phyloP scores from a whole-genome alignment of 2,329 filamentous ascomycete species.

The Geoglossum cookeanum region DNA sequence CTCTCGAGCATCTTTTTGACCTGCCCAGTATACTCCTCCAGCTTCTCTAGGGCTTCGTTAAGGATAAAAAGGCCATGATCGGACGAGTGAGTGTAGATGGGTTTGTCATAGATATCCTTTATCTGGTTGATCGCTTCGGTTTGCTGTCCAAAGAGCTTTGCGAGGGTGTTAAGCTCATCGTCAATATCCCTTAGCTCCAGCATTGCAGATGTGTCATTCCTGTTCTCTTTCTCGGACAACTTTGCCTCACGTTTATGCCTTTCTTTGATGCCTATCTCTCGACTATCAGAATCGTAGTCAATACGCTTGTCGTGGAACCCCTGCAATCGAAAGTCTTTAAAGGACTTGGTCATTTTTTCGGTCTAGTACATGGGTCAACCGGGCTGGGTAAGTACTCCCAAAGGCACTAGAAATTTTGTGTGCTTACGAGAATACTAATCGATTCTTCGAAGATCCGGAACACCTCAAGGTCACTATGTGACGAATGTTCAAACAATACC shows the following conservation, averaged over 20 bases:
- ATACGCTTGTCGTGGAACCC: slow-evolving; percentile 29
- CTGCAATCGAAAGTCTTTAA: slow-evolving; percentile 35
- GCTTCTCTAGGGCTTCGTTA: slow-evolving; percentile 29
- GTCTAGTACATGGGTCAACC: slow-evolving; percentile 22
- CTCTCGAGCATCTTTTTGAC: slow-evolving; percentile 37
- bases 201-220: slow-evolving; percentile 42
- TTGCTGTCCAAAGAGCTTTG: slow-evolving; percentile 39
- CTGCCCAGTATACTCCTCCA: slow-evolving; percentile 36
- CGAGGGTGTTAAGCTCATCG: slow-evolving; percentile 39
- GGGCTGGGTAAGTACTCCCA: too few species aligned
- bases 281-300: slow-evolving; percentile 14
- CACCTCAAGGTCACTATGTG: slow-evolving; percentile 41
- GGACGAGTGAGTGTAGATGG: slow-evolving; percentile 9
- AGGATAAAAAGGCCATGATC: slow-evolving; percentile 22
- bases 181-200: slow-evolving; percentile 45
- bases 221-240: slow-evolving; percentile 26
- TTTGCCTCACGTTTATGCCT: slow-evolving; percentile 25
- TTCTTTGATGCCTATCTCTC: slow-evolving; percentile 15
- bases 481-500: slow-evolving; percentile 38
- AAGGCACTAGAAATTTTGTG: fast-evolving
- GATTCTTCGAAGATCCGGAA: slow-evolving; percentile 48
- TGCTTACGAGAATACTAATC: slow-evolving; percentile 37
- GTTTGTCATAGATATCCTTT: slow-evolving; percentile 19
- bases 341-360: slow-evolving; percentile 41
- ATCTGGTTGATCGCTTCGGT: slow-evolving; percentile 23